Percentiles rank a stretch among this genome's conserved stretches.
These are phyloP conservation scores for Nymphaea thermarum DNA, from an alignment of 164 flowering plant genomes.

Conservation along the genomic window DNA sequence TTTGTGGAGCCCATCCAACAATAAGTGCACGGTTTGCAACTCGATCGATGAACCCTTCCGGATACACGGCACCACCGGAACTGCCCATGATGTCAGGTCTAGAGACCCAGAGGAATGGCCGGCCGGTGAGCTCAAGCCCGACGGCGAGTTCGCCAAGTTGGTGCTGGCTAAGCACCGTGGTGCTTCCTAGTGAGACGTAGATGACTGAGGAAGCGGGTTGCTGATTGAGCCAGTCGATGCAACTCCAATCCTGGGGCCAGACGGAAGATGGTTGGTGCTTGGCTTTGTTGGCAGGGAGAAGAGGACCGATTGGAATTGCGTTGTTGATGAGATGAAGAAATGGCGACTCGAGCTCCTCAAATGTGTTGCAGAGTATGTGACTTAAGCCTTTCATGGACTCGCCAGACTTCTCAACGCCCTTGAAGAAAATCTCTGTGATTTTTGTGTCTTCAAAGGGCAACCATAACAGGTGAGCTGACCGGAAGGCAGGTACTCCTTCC, in stretches of 20 bases:
- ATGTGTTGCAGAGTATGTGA: constrained; percentile 5
- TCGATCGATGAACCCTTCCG: neutral
- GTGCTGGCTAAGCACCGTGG: neutral
- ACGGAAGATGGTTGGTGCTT: neutral
- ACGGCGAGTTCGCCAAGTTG: constrained; percentile 3
- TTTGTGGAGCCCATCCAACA: constrained; percentile 4
- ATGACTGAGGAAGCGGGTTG: constrained; percentile 2
- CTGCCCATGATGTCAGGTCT: constrained; percentile 4
- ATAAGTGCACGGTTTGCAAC: neutral
- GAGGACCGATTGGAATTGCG: constrained; percentile 2
- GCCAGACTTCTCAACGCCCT: neutral
- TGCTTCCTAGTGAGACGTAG: constrained; percentile 4
- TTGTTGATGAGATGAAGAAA: neutral
- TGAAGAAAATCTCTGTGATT: neutral
- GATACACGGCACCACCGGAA: neutral
- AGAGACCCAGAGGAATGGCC: constrained; percentile 7
- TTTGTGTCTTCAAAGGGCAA: neutral
- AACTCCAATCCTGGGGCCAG: constrained; percentile 3
- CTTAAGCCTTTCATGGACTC: neutral
- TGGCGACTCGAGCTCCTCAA: constrained; percentile 1
- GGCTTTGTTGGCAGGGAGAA: neutral
- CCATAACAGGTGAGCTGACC: constrained; percentile 3
- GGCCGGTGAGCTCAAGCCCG: constrained; percentile 2
- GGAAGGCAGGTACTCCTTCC: constrained; percentile 14
- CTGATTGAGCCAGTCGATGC: constrained; percentile 7